Percentiles rank a stretch among this genome's conserved stretches.
phyloP scores from a whole-genome alignment of 1,284 basidiomycete genomes.

The Termitomyces sp. region DNA sequence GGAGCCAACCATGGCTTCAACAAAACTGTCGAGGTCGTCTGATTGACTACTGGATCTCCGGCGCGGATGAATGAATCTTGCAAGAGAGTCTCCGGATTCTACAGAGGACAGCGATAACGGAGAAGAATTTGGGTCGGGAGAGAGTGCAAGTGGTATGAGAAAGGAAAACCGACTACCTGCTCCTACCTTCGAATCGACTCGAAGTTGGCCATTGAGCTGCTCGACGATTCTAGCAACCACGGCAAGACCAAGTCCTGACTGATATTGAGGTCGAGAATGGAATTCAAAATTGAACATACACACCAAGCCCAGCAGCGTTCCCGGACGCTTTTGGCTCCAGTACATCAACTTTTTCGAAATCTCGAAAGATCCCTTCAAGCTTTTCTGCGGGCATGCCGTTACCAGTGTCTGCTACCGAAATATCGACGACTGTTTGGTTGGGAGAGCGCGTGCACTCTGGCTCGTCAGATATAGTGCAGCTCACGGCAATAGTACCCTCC shows the following conservation, averaged over 20 bases:
- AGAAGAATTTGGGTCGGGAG: slow-evolving; percentile 15
- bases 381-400: slow-evolving; percentile 71
- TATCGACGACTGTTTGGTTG: slow-evolving; percentile 60
- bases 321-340: slow-evolving; percentile 33
- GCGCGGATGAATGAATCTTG: slow-evolving; percentile 15
- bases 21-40: slow-evolving; percentile 60
- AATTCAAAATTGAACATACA: slow-evolving; percentile 14
- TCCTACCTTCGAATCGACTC: slow-evolving; percentile 69
- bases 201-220: slow-evolving; percentile 75
- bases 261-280: background rate
- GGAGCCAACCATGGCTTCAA: slow-evolving; percentile 48
- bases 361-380: slow-evolving; percentile 80
- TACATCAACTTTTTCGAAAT: slow-evolving; percentile 81
- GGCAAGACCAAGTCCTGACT: slow-evolving; percentile 69
- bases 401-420: slow-evolving; percentile 74
- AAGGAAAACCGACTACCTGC: slow-evolving; percentile 75
- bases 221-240: slow-evolving; percentile 82
- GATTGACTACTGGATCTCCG: slow-evolving; percentile 9
- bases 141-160: slow-evolving; percentile 55
- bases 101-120: slow-evolving; percentile 19
- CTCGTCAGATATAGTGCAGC: slow-evolving; percentile 52
- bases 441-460: slow-evolving; percentile 44
- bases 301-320: slow-evolving; percentile 52
- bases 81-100: slow-evolving; percentile 18
- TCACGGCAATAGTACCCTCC: slow-evolving; percentile 61